Percentiles rank a stretch among this genome's conserved stretches.
Conservation (phyloP, 768 basidiomycete genomes). For the Epithele typhae region DNA sequence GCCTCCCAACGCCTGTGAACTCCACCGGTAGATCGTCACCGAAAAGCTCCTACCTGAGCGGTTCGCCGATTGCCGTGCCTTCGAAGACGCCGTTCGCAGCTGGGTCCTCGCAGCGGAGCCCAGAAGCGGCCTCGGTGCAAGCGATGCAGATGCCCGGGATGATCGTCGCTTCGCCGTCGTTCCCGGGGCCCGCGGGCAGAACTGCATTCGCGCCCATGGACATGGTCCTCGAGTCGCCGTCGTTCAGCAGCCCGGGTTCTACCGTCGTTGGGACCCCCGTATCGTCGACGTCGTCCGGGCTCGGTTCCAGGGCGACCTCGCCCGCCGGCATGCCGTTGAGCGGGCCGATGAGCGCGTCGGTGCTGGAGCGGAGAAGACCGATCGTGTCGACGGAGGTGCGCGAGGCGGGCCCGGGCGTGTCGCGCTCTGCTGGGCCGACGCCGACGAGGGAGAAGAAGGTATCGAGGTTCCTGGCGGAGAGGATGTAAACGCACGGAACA, state of each 20-base stretch:
- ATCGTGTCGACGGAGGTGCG: slow-evolving; percentile 16
- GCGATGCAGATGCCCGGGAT: slow-evolving; percentile 20
- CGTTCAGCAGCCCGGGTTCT: slow-evolving; percentile 13
- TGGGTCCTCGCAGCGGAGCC: too few species aligned
- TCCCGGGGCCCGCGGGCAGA: slow-evolving; percentile 9
- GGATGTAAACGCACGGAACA: too few species aligned
- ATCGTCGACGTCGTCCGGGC: background rate
- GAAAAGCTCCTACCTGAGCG: slow-evolving; percentile 13
- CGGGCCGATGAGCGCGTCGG: slow-evolving; percentile 2
- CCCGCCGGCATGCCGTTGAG: too few species aligned
- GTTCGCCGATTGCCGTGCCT: slow-evolving; percentile 13
- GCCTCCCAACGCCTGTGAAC: slow-evolving; percentile 16
- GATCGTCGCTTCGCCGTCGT: slow-evolving; percentile 26
- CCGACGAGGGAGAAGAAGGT: slow-evolving; percentile 14
- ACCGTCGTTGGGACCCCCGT: slow-evolving; percentile 5
- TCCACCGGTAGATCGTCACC: slow-evolving; percentile 20
- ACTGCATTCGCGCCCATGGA: background rate
- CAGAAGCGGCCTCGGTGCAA: background rate
- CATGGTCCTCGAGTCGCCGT: slow-evolving; percentile 19
- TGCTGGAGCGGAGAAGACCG: slow-evolving; percentile 15
- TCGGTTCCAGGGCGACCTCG: background rate
- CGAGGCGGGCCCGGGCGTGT: slow-evolving; percentile 7
- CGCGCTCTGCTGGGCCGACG: slow-evolving; percentile 1
- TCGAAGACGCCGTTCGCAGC: slow-evolving; percentile 9
- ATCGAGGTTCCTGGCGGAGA: slow-evolving; percentile 24